phyloP scores from a whole-genome alignment of 352 stramenopile genomes.

The Globisporangium iwayamae region DNA sequence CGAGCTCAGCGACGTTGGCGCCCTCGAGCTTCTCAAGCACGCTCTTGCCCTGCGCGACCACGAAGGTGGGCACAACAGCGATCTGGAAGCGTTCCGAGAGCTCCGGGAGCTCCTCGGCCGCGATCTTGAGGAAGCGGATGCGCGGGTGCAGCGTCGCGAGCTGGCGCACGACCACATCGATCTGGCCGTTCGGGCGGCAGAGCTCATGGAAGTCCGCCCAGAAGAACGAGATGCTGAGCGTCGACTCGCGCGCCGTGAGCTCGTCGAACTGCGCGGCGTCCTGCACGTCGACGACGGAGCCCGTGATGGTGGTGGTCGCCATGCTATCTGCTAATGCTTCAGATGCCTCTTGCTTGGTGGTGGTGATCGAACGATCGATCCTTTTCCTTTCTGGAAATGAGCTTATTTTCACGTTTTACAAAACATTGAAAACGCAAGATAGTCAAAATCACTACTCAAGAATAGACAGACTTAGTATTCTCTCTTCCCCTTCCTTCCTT shows the following conservation, averaged over 20 bases:
- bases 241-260: slow-evolving; percentile 67
- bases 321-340: slow-evolving; percentile 3
- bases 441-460: no score
- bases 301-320: slow-evolving; percentile 34
- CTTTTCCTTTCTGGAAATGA: no score
- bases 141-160: slow-evolving; percentile 78
- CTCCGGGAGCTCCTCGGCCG: slow-evolving; percentile 78
- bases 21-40: slow-evolving; percentile 84
- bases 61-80: slow-evolving; percentile 92
- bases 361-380: background rate
- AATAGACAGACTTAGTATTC: no score
- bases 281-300: slow-evolving; percentile 67
- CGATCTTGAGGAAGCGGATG: slow-evolving; percentile 84
- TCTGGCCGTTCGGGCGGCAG: slow-evolving; percentile 76
- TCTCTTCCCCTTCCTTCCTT: background rate
- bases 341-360: background rate
- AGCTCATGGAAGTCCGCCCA: slow-evolving; percentile 84
- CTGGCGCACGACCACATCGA: slow-evolving; percentile 83
- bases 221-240: slow-evolving; percentile 80
- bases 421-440: no score
- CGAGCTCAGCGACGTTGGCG: slow-evolving; percentile 79
- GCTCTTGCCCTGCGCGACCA: slow-evolving; percentile 76
- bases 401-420: no score
- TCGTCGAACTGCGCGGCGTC: slow-evolving; percentile 74
- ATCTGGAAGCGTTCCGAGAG: slow-evolving; percentile 89